Percentiles rank a stretch among this genome's conserved stretches.
Conservation (phyloP, 208 protist genomes). For the Trypanosoma avium region DNA sequence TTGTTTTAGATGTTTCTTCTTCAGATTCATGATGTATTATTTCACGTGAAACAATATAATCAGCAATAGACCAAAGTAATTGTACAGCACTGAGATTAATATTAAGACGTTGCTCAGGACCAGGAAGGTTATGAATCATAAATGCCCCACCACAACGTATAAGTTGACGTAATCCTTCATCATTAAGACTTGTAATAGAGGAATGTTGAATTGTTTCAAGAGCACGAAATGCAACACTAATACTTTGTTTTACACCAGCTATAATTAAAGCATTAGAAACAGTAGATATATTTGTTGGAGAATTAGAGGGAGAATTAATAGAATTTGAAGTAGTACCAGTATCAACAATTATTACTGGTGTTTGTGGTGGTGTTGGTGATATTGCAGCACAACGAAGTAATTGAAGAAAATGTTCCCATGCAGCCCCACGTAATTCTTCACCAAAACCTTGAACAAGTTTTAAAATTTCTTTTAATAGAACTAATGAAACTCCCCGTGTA, state of each 20-base stretch:
- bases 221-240: slow-evolving; percentile 58
- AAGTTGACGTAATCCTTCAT: slow-evolving; percentile 48
- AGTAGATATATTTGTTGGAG: background rate
- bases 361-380: background rate
- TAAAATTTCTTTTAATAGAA: slow-evolving; percentile 34
- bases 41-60: slow-evolving; percentile 52
- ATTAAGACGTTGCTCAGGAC: slow-evolving; percentile 49
- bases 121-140: slow-evolving; percentile 38
- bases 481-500: slow-evolving; percentile 8
- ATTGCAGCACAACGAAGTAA: slow-evolving; percentile 44
- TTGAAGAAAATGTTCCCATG: slow-evolving; percentile 51
- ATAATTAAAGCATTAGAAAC: background rate
- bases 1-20: too few species aligned
- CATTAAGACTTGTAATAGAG: slow-evolving; percentile 57
- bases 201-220: slow-evolving; percentile 79
- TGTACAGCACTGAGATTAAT: slow-evolving; percentile 87
- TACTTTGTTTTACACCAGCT: slow-evolving; percentile 17
- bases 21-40: too few species aligned
- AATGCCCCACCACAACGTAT: slow-evolving; percentile 63
- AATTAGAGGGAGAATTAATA: too few species aligned
- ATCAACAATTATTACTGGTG: background rate
- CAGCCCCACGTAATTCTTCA: slow-evolving; percentile 43
- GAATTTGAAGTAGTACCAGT: background rate
- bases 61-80: slow-evolving; percentile 81
- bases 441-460: slow-evolving; percentile 64